Evolutionary conservation across 192 early-diverging fungal genomes (phyloP).

Genomic region (Coemansia biformis): DNA sequence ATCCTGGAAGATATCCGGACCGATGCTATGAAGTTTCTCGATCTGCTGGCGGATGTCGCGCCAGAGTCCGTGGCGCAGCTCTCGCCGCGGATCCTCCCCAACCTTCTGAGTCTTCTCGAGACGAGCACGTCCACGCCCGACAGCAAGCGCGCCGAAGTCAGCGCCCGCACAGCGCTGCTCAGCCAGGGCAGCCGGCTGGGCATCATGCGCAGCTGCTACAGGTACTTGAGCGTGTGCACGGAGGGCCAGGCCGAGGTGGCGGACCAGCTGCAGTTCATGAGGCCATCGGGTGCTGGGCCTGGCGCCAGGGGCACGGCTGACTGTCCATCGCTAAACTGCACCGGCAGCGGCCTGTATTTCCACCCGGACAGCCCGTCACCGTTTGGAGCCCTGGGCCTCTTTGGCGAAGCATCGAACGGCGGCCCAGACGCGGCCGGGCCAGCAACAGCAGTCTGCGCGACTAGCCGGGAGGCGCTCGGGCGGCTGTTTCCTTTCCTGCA

Average conservation of each 20-base stretch:
- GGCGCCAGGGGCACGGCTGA: neutral
- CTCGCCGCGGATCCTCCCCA: constrained; percentile 55
- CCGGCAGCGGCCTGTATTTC: constrained; percentile 13
- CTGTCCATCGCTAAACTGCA: neutral
- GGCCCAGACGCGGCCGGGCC: constrained; percentile 6
- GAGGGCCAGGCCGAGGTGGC: constrained; percentile 2
- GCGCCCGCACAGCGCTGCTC: constrained; percentile 29
- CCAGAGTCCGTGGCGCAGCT: constrained; percentile 61
- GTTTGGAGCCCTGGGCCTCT: constrained; percentile 22
- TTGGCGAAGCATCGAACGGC: constrained; percentile 17
- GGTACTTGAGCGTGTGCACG: constrained; percentile 30
- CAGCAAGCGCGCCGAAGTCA: constrained; percentile 9
- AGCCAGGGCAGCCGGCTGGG: constrained; percentile 27
- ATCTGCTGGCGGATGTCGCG: constrained; percentile 61
- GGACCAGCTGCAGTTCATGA: constrained; percentile 39
- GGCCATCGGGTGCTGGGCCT: neutral
- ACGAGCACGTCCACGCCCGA: constrained; percentile 14
- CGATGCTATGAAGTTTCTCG: constrained; percentile 74
- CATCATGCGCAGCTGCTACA: constrained; percentile 44
- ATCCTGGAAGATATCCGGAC: constrained; percentile 80
- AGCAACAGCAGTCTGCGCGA: constrained; percentile 11
- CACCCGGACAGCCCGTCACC: constrained; percentile 24
- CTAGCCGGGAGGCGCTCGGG: constrained; percentile 36
- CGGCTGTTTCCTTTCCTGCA: constrained; percentile 63
- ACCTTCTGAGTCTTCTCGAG: constrained; percentile 41